Base-by-base conservation (phyloP, 352 stramenopile genomes). In the Globisporangium viniferum region DNA sequence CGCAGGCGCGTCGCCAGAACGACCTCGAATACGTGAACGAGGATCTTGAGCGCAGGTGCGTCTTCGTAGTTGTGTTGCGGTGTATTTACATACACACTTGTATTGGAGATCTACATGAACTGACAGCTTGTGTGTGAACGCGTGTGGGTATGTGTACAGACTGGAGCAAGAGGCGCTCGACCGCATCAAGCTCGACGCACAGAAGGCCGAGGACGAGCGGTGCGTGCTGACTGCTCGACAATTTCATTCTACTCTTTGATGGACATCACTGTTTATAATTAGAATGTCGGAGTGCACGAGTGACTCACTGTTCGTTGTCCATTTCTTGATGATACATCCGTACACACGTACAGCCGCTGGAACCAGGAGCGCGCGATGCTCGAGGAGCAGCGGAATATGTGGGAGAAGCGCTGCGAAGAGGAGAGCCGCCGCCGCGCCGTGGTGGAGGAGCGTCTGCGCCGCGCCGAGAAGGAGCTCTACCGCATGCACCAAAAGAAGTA, bases 401-500 rank as follows among this genome's bases (percentile, higher is more conserved):
- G 88, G 86, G 85, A 93, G 73, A 79, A 82, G 62, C 88, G 86
- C 51, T 92, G 73, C 54, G 84, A 95, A 49, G 88, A 95, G 51
- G 88, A 95, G 59, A 80, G 74, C 24, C 76, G 85, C 7, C 83
- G 86, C 54, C 82, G 86, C 20, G 79, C 82, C 10, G 83, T 90
- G 69, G 73, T 89, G 7, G 88, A 95, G 68, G 88, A 95, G 65
- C 83, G 88, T 10, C 75, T 95, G 2, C 88, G 88, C 46, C 80
- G 88, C 12, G 81, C 88, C 31, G 88, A 95, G 71, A 94, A 94
- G 73, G 88, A 95, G 70, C 74, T 95, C 12, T 95, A 95, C 69
- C 88, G 88, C 35, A 95, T 95, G 88, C 88, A 94, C 76, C 88
- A 95, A 75, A 93, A 93, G 74, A 95, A 95, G 73, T 95, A 93